Base-by-base conservation (phyloP, 2,329 filamentous ascomycete species). In the Didymella pomorum region DNA sequence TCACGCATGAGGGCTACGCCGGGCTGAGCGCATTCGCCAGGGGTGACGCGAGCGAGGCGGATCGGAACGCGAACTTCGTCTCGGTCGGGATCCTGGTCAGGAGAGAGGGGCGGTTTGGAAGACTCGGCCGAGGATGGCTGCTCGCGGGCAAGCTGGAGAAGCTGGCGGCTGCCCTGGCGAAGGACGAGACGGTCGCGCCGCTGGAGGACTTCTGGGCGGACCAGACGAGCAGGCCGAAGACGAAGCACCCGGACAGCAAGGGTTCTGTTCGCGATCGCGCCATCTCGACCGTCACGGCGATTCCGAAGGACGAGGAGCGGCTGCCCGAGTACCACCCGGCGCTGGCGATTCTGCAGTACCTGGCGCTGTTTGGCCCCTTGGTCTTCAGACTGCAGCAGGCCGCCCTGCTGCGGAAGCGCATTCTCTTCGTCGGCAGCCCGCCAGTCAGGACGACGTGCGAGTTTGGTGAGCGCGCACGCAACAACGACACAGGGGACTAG, bases 21-120 rank as follows among this genome's bases (percentile, higher is more conserved):
- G 95, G 95, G 26, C 83, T 98, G 67, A 97, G 93, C 79, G 93
- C 93, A 26, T 99, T 97, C 75, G 83, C 95, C 74, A 96, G 96
- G 76, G 86, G 86, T 63, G 89, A 90, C 2, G 93, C 92, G 47
- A 87, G 89, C 14, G 90, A 92, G 67, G 87, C 86, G 51, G 87
- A 91, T 51, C 89, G 95, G 60, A 91, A 96, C 82, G 95, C 95
- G 48, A 87, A 90, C 68, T 97, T 99, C 87, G 88, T 97, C 63
- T 91, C 94, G 14, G 92, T 98, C 1, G 95, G 95, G 39, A 86
- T 94, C 26, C 80, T 99, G 66, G 93, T 98, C 1, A 92, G 92
- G 7, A 78, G 97, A 50, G 94, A 89, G 72, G 67, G 67, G 5
- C 11, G 45, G 33, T 90, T 91, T 71, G 94, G 94, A 23, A 86